phyloP scores from a whole-genome alignment of 2,329 filamentous ascomycete species.

The Aspergillus persii region DNA sequence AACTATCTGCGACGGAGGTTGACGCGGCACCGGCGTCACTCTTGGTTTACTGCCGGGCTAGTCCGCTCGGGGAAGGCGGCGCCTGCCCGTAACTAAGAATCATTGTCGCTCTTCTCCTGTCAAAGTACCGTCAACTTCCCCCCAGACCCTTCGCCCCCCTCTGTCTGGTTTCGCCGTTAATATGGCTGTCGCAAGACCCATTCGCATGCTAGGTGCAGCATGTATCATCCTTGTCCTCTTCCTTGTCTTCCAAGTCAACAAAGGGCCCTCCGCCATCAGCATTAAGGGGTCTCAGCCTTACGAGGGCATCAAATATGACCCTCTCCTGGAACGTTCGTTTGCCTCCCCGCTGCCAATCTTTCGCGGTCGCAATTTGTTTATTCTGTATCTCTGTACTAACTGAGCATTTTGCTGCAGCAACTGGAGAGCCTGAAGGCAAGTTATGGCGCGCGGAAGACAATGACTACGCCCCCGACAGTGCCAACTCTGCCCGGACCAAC shows the following conservation, averaged over 20 bases:
- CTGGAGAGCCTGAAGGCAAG: constrained; percentile 75
- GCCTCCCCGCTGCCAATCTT: background rate
- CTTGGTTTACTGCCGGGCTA: constrained; percentile 21
- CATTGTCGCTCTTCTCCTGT: background rate
- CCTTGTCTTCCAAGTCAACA: constrained; percentile 73
- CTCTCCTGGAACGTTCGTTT: constrained; percentile 77
- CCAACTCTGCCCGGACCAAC: constrained; percentile 80
- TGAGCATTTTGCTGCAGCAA: constrained; percentile 55
- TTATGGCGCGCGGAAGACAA: constrained; percentile 70
- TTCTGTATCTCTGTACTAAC: background rate
- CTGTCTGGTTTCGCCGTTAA: constrained; percentile 23
- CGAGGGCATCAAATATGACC: constrained; percentile 71
- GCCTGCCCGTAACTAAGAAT: constrained; percentile 3
- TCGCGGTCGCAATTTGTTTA: background rate
- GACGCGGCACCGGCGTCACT: constrained; percentile 17
- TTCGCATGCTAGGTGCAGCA: constrained; percentile 72
- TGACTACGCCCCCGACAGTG: constrained; percentile 73
- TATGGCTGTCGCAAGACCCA: constrained; percentile 84
- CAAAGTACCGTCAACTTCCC: constrained; percentile 7
- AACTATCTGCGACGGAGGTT: constrained; percentile 3
- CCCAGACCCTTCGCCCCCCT: constrained; percentile 5
- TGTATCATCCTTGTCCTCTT: constrained; percentile 74
- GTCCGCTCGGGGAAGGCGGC: constrained; percentile 23
- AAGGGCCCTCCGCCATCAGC: constrained; percentile 33
- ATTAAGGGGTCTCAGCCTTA: constrained; percentile 45